Conservation (phyloP, 177 flowering plant species). For the Tripterygium wilfordii region DNA sequence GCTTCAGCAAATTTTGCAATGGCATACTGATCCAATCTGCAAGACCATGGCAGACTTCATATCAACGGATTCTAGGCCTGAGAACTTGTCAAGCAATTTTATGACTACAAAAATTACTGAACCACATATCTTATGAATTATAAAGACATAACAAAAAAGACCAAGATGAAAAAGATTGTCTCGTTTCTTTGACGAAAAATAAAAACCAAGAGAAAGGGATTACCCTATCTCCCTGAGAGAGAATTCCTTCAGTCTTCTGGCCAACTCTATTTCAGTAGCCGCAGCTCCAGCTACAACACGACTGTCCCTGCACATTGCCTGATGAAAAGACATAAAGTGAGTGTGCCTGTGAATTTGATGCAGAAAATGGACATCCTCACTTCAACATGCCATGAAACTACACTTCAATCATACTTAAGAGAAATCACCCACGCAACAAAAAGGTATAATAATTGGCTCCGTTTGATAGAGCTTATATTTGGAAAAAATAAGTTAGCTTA, state of each 20-base stretch:
- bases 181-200: background rate
- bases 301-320: conserved; percentile 97
- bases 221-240: conserved; percentile 92
- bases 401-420: background rate
- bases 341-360: background rate
- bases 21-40: conserved; percentile 97
- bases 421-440: background rate
- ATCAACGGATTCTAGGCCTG: background rate
- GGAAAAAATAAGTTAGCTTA: too few relatives aligned
- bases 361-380: background rate
- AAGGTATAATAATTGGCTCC: too few relatives aligned
- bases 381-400: background rate
- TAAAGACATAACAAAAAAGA: too few relatives aligned
- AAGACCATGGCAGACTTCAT: background rate
- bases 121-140: too few relatives aligned
- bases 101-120: too few relatives aligned
- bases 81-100: too few relatives aligned
- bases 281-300: conserved; percentile 93
- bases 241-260: conserved; percentile 76
- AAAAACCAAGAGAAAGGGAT: background rate
- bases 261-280: conserved; percentile 95
- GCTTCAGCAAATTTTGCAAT: conserved; percentile 92
- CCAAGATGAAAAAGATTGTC: too few relatives aligned
- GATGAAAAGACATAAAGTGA: conserved; percentile 15
- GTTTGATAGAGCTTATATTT: too few relatives aligned